Conservation (phyloP, 257 asterid genomes). For the Fraxinus quadrangulata region DNA sequence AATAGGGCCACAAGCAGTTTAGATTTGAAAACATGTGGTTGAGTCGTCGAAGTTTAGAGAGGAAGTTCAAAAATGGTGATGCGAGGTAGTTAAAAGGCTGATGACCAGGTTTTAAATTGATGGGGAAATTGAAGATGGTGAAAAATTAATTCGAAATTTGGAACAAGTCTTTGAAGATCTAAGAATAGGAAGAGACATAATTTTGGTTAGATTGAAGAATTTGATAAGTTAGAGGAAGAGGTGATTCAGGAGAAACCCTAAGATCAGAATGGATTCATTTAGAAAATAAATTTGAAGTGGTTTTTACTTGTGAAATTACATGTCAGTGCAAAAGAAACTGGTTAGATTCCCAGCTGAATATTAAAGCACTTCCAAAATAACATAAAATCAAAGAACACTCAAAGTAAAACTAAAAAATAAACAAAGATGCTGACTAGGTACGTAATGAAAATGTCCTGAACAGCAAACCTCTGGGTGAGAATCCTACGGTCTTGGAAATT, state of each 20-base stretch:
- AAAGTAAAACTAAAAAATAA: constrained; percentile 4
- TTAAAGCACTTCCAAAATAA: not conserved
- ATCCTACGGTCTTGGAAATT: not conserved
- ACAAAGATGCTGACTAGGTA: constrained; percentile 8
- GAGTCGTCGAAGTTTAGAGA: not conserved
- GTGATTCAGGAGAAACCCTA: not conserved
- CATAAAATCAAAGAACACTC: not conserved
- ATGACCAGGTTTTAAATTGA: not conserved
- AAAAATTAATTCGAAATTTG: not conserved
- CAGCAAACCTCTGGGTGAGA: constrained; percentile 19
- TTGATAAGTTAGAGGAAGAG: not conserved
- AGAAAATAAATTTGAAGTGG: not conserved
- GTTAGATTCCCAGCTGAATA: constrained; percentile 9
- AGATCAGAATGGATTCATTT: not conserved
- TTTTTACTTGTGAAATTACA: not conserved
- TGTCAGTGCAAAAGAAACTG: not conserved
- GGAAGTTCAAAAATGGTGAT: not conserved
- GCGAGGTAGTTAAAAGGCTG: not conserved
- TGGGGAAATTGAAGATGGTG: not conserved
- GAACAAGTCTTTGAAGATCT: not conserved
- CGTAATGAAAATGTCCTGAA: constrained; percentile 11
- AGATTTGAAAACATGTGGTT: not conserved
- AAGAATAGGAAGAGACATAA: not conserved
- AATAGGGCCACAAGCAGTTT: too few species aligned
- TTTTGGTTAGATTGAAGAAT: not conserved